These are phyloP conservation scores for Primulina eburnea DNA, from an alignment of 257 asterid species.

Conservation along the genomic window DNA sequence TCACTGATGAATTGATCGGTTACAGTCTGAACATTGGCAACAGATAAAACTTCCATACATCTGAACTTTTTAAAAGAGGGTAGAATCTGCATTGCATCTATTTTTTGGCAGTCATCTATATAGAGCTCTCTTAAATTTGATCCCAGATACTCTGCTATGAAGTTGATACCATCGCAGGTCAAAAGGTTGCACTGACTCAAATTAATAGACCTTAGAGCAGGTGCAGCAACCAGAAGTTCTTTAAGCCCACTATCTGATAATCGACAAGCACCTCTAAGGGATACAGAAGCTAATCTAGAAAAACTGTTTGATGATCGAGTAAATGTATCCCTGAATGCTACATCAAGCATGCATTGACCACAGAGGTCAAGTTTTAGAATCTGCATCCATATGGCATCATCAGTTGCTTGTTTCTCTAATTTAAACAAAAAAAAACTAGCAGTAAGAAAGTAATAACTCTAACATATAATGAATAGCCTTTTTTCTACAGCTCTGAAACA, in stretches of 20 bases:
- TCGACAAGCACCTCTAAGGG: slow-evolving; percentile 90
- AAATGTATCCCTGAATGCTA: slow-evolving; percentile 35
- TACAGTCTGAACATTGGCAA: slow-evolving; percentile 54
- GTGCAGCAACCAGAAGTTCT: slow-evolving; percentile 54
- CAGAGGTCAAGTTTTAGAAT: slow-evolving; percentile 86
- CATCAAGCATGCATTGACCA: slow-evolving; percentile 65
- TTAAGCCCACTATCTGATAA: slow-evolving; percentile 59
- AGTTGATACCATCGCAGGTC: slow-evolving; percentile 47
- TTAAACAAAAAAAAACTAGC: slow-evolving; percentile 1
- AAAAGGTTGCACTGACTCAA: slow-evolving; percentile 76
- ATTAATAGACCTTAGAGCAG: slow-evolving; percentile 57
- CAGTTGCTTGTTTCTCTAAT: slow-evolving; percentile 1
- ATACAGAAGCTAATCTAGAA: slow-evolving; percentile 48
- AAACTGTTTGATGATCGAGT: slow-evolving; percentile 36
- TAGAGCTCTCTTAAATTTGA: slow-evolving; percentile 65
- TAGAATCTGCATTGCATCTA: slow-evolving; percentile 46
- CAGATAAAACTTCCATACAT: slow-evolving; percentile 70
- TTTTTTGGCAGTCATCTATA: slow-evolving; percentile 62
- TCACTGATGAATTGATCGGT: slow-evolving; percentile 52
- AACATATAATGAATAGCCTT: not conserved
- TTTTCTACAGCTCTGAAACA: not conserved
- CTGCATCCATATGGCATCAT: slow-evolving; percentile 42
- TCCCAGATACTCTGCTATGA: slow-evolving; percentile 55
- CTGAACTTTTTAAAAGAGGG: slow-evolving; percentile 52
- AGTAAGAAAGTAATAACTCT: not conserved